A percentile compares a stretch with the other conserved stretches of the same genome.
Evolutionary conservation across 2,329 filamentous ascomycete species (phyloP).

Genomic region (Plenodomus biglobosus): DNA sequence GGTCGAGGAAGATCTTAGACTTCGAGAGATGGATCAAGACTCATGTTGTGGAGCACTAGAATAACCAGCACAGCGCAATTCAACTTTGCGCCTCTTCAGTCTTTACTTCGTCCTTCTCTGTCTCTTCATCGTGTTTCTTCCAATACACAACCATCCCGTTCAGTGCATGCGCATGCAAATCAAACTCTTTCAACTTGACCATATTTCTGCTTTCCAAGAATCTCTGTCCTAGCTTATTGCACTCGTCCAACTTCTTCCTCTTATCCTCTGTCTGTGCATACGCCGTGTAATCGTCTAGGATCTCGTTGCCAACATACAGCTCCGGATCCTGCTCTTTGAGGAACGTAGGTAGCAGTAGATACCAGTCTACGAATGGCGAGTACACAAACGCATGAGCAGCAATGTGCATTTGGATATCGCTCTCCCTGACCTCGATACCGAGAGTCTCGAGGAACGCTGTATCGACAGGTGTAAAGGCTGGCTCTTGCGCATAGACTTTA

Average conservation of each 20-base stretch:
- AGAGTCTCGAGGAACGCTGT: slow-evolving; percentile 29
- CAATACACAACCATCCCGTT: slow-evolving; percentile 40
- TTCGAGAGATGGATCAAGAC: too few species aligned
- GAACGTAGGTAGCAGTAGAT: slow-evolving; percentile 35
- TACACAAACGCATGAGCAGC: slow-evolving; percentile 30
- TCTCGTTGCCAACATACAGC: slow-evolving; percentile 43
- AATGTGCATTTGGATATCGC: slow-evolving; percentile 25
- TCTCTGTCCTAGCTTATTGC: slow-evolving; percentile 30
- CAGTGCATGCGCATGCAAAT: slow-evolving; percentile 34
- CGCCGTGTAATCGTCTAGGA: slow-evolving; percentile 32
- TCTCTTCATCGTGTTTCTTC: not conserved
- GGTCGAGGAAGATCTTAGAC: too few species aligned
- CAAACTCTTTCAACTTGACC: slow-evolving; percentile 29
- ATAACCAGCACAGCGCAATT: not conserved
- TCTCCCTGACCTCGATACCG: slow-evolving; percentile 16
- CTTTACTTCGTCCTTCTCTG: not conserved
- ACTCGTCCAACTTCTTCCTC: slow-evolving; percentile 24
- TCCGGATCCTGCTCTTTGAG: slow-evolving; percentile 31
- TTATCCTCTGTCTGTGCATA: slow-evolving; percentile 31
- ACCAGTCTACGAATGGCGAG: slow-evolving; percentile 44
- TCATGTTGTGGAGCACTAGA: not conserved
- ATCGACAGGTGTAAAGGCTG: slow-evolving; percentile 39
- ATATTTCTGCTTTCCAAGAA: slow-evolving; percentile 23
- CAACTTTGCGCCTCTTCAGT: not conserved
- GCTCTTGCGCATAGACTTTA: slow-evolving; percentile 39